Evolutionary conservation across 495 filamentous ascomycete species (phyloP).

Genomic region (Cairneyella variabilis): DNA sequence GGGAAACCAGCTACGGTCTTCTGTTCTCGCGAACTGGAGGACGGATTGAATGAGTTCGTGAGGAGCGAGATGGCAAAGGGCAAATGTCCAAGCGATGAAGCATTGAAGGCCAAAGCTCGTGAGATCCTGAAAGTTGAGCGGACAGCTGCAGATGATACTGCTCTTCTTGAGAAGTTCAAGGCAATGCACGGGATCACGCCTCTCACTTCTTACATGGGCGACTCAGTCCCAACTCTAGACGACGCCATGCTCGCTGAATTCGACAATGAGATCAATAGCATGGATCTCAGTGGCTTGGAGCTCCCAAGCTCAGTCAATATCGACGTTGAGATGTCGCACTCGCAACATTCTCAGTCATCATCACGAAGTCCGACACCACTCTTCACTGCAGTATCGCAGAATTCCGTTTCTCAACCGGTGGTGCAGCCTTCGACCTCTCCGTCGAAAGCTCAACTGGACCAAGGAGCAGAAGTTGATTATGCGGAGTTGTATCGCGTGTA

Average conservation of each 20-base stretch:
- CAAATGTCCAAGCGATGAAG: constrained; percentile 37
- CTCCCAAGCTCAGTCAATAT: neutral
- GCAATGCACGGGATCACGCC: constrained; percentile 16
- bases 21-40: constrained; percentile 50
- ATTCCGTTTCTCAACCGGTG: neutral
- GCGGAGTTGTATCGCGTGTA: constrained; percentile 13
- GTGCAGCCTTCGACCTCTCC: neutral
- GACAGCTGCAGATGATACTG: constrained; percentile 45
- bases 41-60: constrained; percentile 39
- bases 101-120: constrained; percentile 35
- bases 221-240: neutral
- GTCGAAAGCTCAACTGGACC: neutral
- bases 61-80: constrained; percentile 24
- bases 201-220: neutral
- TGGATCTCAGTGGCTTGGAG: constrained; percentile 5
- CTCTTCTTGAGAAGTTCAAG: constrained; percentile 46
- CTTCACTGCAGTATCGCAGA: no score
- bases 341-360: neutral
- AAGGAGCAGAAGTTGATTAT: constrained; percentile 9
- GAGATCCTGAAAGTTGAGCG: constrained; percentile 35
- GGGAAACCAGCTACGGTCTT: constrained; percentile 42
- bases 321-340: neutral
- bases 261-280: constrained; percentile 12
- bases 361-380: no score
- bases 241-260: constrained; percentile 14